These are phyloP conservation scores for Colletotrichum tamarilloi DNA, from an alignment of 2,329 filamentous ascomycete genomes.

Conservation along the genomic window DNA sequence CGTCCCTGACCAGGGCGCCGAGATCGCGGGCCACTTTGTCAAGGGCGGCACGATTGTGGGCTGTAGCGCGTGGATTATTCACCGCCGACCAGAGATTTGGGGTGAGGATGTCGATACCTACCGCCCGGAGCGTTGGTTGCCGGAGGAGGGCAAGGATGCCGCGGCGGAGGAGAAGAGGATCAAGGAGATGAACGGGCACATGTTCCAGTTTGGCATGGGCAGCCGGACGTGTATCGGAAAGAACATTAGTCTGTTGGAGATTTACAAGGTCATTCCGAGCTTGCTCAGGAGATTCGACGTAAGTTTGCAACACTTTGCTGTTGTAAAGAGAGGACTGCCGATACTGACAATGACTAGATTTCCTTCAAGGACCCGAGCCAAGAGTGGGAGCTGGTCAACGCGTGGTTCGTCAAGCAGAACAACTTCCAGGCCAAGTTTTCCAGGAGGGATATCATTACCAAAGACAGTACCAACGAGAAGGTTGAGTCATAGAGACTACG, in stretches of 20 bases:
- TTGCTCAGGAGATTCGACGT: conserved; percentile 74
- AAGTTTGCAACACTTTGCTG: conserved; percentile 37
- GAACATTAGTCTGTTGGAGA: conserved; percentile 72
- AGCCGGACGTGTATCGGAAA: conserved; percentile 77
- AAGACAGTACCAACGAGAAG: conserved; percentile 40
- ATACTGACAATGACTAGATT: conserved; percentile 52
- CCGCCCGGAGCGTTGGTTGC: conserved; percentile 75
- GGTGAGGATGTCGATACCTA: conserved; percentile 74
- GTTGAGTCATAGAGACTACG: not conserved
- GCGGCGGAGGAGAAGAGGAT: conserved; percentile 63
- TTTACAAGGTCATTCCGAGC: conserved; percentile 71
- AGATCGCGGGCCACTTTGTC: conserved; percentile 71
- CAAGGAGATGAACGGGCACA: conserved; percentile 74
- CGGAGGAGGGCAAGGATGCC: conserved; percentile 50
- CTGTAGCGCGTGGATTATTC: conserved; percentile 80
- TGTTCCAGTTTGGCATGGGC: conserved; percentile 81
- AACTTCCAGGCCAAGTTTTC: conserved; percentile 63
- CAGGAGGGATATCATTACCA: conserved; percentile 53
- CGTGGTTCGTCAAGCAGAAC: conserved; percentile 72
- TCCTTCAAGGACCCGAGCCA: conserved; percentile 62
- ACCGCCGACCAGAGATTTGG: conserved; percentile 75
- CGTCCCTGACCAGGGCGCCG: conserved; percentile 72
- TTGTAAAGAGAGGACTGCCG: not conserved
- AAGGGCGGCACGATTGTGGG: conserved; percentile 80
- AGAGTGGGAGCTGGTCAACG: conserved; percentile 70